phyloP scores from a whole-genome alignment of 129 eudicot species.

The Calendula officinalis region DNA sequence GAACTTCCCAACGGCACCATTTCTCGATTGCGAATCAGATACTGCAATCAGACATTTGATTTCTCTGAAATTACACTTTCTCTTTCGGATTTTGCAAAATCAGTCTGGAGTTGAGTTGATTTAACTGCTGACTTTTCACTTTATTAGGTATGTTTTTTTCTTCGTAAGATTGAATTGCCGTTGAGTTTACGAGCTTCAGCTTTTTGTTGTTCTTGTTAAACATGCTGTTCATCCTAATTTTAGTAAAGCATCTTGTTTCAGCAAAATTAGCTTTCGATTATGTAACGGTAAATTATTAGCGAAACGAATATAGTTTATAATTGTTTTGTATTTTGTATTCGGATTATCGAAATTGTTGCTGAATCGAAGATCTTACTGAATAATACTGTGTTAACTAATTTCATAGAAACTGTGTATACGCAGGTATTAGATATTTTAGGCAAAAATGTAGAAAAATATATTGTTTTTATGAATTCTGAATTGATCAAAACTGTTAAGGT shows the following conservation, averaged over 20 bases:
- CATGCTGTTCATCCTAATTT: background rate
- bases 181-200: constrained; percentile 3
- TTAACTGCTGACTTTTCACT: constrained; percentile 12
- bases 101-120: constrained; percentile 4
- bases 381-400: background rate
- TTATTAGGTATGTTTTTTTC: background rate
- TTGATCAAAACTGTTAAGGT: too few species aligned
- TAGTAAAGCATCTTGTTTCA: background rate
- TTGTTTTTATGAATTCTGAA: background rate
- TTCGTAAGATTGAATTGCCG: background rate
- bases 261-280: background rate
- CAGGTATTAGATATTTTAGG: background rate
- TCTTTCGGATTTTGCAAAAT: background rate
- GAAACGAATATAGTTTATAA: background rate
- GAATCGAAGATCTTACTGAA: background rate
- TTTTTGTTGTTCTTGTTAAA: background rate
- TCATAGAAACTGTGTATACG: background rate
- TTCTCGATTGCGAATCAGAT: background rate
- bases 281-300: background rate
- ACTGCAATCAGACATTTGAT: constrained; percentile 2
- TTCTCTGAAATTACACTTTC: background rate
- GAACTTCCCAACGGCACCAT: background rate
- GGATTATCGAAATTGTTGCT: background rate
- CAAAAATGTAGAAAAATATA: background rate
- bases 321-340: background rate